These are phyloP conservation scores for Neovahlkampfia damariscottae DNA, from an alignment of 78 protist species.

Conservation along the genomic window DNA sequence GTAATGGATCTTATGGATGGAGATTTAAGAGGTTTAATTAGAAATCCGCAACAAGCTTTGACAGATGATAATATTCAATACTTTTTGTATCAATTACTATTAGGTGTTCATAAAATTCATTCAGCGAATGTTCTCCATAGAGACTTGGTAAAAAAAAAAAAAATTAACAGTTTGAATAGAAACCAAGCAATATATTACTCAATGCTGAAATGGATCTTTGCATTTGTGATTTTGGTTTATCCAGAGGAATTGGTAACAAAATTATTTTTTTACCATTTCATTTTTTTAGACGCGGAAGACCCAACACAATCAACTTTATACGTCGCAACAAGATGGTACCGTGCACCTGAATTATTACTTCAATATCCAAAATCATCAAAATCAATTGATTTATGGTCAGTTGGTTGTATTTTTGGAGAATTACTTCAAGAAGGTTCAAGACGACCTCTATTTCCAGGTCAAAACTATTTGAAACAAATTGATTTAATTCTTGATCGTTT, in stretches of 20 bases:
- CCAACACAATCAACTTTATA: constrained; percentile 88
- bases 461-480: constrained; percentile 64
- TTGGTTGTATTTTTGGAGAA: constrained; percentile 97
- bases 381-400: constrained; percentile 96
- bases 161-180: constrained; percentile 51
- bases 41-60: neutral
- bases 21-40: constrained; percentile 11
- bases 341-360: constrained; percentile 97
- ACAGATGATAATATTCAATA: constrained; percentile 78
- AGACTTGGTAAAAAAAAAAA: constrained; percentile 35
- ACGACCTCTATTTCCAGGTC: constrained; percentile 20
- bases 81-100: constrained; percentile 37
- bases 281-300: no score
- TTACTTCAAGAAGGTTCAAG: constrained; percentile 62
- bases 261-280: neutral
- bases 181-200: constrained; percentile 43
- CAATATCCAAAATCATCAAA: constrained; percentile 79
- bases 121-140: constrained; percentile 27
- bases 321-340: constrained; percentile 89
- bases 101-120: constrained; percentile 39
- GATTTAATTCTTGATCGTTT: constrained; percentile 40
- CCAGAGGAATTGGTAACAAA: neutral
- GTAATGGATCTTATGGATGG: constrained; percentile 32
- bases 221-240: neutral
- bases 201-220: neutral